Evolutionary conservation across 2,329 filamentous ascomycete genomes (phyloP).

Genomic region (Fusarium metavorans): DNA sequence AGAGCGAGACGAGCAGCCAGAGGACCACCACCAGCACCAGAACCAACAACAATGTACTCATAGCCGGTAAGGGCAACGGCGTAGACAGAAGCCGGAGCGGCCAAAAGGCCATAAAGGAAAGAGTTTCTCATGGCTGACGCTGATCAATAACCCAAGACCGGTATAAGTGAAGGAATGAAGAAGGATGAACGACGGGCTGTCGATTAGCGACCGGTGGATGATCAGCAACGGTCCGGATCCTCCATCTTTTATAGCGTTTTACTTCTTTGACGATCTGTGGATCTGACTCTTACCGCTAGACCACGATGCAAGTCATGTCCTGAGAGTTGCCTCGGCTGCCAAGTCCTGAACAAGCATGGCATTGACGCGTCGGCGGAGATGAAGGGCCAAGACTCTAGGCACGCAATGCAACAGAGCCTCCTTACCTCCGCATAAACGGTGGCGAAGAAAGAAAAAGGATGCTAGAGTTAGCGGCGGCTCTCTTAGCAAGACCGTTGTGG

Average conservation of each 20-base stretch:
- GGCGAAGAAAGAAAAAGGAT: not conserved
- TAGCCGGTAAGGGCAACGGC: slow-evolving; percentile 42
- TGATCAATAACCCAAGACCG: not conserved
- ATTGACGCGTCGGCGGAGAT: not conserved
- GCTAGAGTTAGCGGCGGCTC: not conserved
- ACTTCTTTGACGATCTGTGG: not conserved
- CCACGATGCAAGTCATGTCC: not conserved
- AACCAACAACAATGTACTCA: slow-evolving; percentile 73
- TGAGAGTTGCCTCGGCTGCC: not conserved
- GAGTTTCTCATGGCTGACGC: slow-evolving; percentile 26
- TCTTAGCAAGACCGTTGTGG: not conserved
- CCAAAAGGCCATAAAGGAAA: slow-evolving; percentile 24
- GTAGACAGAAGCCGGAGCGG: slow-evolving; percentile 22
- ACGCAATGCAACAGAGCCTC: not conserved
- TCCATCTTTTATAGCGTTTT: not conserved
- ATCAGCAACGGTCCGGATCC: not conserved
- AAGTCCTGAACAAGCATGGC: not conserved
- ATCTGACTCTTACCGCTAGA: not conserved
- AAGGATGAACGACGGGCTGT: not conserved
- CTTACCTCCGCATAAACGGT: not conserved
- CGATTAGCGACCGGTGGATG: not conserved
- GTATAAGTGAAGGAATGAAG: not conserved
- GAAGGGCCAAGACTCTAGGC: not conserved
- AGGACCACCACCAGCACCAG: slow-evolving; percentile 70
- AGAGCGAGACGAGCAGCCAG: slow-evolving; percentile 69